These are phyloP conservation scores for Flammula alnicola DNA, from an alignment of 1,284 basidiomycete species.

Conservation along the genomic window DNA sequence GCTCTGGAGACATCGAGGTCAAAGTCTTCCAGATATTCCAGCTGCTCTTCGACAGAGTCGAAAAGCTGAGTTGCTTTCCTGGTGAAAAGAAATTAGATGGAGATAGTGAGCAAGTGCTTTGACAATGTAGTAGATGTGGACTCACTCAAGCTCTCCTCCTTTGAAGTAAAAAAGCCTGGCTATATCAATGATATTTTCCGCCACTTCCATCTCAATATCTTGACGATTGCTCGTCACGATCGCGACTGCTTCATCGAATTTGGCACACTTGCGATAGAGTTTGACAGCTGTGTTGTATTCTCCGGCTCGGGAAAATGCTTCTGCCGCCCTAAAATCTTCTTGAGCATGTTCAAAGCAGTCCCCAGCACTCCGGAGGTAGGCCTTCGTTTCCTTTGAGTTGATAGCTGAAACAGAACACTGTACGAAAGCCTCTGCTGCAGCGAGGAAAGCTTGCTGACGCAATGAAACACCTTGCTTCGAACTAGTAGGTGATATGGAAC, in stretches of 20 bases:
- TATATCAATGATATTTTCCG: conserved; percentile 48
- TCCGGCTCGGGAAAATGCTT: conserved; percentile 47
- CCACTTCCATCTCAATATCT: conserved; percentile 41
- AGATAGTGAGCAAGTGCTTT: not conserved
- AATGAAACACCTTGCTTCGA: conserved; percentile 26
- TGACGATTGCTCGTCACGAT: conserved; percentile 46
- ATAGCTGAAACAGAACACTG: conserved; percentile 33
- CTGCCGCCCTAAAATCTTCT: conserved; percentile 49
- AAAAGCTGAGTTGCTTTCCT: conserved; percentile 59
- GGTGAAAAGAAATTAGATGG: conserved; percentile 6
- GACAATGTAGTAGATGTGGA: conserved; percentile 15
- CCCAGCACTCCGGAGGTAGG: conserved; percentile 56
- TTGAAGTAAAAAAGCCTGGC: conserved; percentile 60
- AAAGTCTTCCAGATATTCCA: conserved; percentile 62
- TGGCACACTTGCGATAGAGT: conserved; percentile 53
- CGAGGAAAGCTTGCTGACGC: conserved; percentile 42
- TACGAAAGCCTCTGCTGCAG: conserved; percentile 56
- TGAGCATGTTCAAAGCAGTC: conserved; percentile 58
- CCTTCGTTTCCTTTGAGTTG: conserved; percentile 37
- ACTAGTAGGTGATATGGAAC: conserved; percentile 24
- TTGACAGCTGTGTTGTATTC: conserved; percentile 53
- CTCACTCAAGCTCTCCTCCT: conserved; percentile 49
- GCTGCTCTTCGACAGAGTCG: conserved; percentile 50
- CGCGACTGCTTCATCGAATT: conserved; percentile 59
- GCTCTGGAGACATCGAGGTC: conserved; percentile 59